A percentile compares a stretch with the other conserved stretches of the same genome.
Evolutionary conservation across 148 eudicot genomes (phyloP).

Genomic region (Bassia scoparia): DNA sequence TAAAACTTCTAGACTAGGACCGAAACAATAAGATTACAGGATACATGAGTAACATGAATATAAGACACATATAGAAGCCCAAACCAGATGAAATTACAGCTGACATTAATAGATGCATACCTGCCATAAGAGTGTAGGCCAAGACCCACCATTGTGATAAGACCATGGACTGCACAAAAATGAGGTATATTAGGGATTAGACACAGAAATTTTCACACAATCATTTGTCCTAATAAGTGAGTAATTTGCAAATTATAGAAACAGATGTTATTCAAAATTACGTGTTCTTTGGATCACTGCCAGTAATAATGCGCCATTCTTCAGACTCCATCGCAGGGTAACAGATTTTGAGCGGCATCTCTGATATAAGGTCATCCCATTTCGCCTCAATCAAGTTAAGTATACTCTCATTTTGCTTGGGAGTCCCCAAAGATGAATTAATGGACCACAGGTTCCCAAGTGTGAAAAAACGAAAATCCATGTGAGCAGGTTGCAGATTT

Average conservation of each 20-base stretch:
- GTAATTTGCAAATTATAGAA: not conserved
- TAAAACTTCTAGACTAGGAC: too few relatives aligned
- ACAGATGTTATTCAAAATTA: slow-evolving; percentile 20
- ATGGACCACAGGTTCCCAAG: slow-evolving; percentile 85
- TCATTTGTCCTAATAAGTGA: not conserved
- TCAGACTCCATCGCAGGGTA: slow-evolving; percentile 80
- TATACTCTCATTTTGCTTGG: slow-evolving; percentile 60
- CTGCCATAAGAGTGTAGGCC: slow-evolving; percentile 97
- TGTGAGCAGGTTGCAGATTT: slow-evolving; percentile 85
- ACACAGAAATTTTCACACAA: not conserved
- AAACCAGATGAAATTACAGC: not conserved
- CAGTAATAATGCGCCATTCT: slow-evolving; percentile 91
- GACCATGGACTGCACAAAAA: slow-evolving; percentile 77
- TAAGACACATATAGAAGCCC: too few relatives aligned
- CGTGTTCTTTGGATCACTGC: slow-evolving; percentile 96
- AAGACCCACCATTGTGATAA: slow-evolving; percentile 95
- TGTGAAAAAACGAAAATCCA: slow-evolving; percentile 85
- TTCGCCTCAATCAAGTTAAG: slow-evolving; percentile 79
- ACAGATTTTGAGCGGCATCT: slow-evolving; percentile 94
- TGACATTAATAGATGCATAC: slow-evolving; percentile 27
- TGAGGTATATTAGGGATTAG: not conserved
- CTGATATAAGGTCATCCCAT: slow-evolving; percentile 75
- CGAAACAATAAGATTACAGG: too few relatives aligned
- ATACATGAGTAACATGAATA: too few relatives aligned
- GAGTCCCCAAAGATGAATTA: slow-evolving; percentile 62